Evolutionary conservation across 768 basidiomycete species (phyloP), one percentile per base, ranked within the genome.

Genomic region (Stropharia rugosoannulata): DNA sequence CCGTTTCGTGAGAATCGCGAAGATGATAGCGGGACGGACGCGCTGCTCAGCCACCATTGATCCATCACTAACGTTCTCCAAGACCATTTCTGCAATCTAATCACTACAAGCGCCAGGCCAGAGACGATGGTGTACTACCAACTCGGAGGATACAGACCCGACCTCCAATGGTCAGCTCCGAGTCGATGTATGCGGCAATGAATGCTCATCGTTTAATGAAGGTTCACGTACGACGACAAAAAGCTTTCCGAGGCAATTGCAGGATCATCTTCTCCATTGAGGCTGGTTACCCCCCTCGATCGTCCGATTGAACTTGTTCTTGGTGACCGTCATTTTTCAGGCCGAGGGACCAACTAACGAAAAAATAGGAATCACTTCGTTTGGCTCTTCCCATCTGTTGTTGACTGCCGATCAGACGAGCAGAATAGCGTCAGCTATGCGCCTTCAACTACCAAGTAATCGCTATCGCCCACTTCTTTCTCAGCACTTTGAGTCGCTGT

Each of bases 321-420:
- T 35, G 81, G 81, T 82, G 58, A 43, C 45, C 22, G 22, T 16
- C 7, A 6, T 13, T 2, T 46, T 18, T 19, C 9, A 39, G 13
- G 38, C 22, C 22, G 41, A 15, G 22, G 12, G 7, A 49, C n/a
- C 3, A 25, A 15, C 27, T 50, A n/a, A 49, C 6, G 22, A n/a
- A 25, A 13, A 15, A 41, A 19, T 51, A 83, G 81, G 80, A 12
- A 73, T 82, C 19, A 73, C 74, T 45, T 68, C 52, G 5, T 66
- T 59, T 1, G 81, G 80, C 0, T 74, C 75, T 1, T 77, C 80
- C 0, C 79, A 80, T 57, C 62, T 82, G 8, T 63, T 82, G 2
- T 67, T 82, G 49, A 69, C 73, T 6, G 55, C 54, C 11, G 65
- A 68, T 35, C 75, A 78, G 51, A 62, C 62, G 32, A 37, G 36